Evolutionary conservation across 495 filamentous ascomycete species (phyloP), one percentile per base, ranked within the genome.

Genomic region (Xeromyces bisporus): DNA sequence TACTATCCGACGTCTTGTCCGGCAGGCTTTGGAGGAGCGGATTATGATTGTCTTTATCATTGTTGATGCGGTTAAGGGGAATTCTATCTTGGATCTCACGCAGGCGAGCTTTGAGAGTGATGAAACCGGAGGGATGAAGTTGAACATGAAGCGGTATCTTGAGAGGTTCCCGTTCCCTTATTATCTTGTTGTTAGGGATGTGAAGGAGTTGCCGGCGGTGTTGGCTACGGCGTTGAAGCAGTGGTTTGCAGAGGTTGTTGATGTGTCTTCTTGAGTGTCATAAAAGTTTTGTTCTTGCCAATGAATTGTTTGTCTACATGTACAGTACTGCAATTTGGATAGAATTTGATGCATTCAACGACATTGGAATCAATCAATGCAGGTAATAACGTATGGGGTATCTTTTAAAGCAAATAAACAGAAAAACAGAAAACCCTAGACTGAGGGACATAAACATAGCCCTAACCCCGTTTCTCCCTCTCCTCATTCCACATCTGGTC

Each of bases 21-120:
- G 89, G 5, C 76, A 84, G 43, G 86, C 89, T 2, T 73, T 80
- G 41, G 87, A 93, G 51, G 83, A 93, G 52, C 63, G 82, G 7
- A 86, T 99, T 43, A 94, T 99, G 89, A 75, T 96, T 31, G 85
- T 99, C 0, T 99, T 96, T 42, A 77, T 99, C 28, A 77, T 99
- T 38, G 77, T 97, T 39, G 89, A 97, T 59, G 74, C 84, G 20
- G 66, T 76, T 5, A 64, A 65, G 43, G 51, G 64, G 23, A 66
- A 69, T 42, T 72, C 68, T 26, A 86, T 94, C 35, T 48, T 92
- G 39, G 78, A 91, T 43, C 64, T 94, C 43, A 80, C 73, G 40
- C 69, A 79, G 45, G 84, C 81, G 13, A 69, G 69, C 51, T 91
- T 93, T 41, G 73, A 73, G 39, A 56, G 66, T 4, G 73, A 80